Evolutionary conservation across 163 green algal genomes (phyloP), one percentile per base, ranked within the genome.

Genomic region (Dunaliella salina): DNA sequence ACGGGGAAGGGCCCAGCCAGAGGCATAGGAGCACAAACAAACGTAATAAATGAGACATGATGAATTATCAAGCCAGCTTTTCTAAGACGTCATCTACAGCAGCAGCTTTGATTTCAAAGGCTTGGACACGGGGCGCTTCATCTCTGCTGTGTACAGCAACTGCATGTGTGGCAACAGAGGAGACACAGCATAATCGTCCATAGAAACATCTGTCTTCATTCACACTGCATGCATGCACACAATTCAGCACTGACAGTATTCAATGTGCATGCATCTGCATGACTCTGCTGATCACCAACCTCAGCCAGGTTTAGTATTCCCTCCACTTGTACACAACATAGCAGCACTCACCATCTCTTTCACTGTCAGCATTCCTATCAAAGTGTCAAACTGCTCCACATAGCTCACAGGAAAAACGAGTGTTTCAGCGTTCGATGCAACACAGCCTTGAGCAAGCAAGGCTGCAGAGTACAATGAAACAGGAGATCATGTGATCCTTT

Each of bases 81-180:
- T 90, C 80, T 0, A 98, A 84, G 35, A 93, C 69, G 29, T 86
- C 20, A 40, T 91, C 83, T 72, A 98, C 95, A 17, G 86, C 90
- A 15, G 35, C 50, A 80, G 86, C 50, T 90, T 98, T 98, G 0
- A 83, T 83, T 0, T 80, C 81, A 17, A n/a, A 0, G 88, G 59
- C 89, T 94, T 88, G 25, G 30, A 40, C 0, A 89, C 81, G 18
- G 91, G 83, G 1, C 89, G 90, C 87, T 97, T 98, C 35, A 98
- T 89, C 88, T 97, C 91, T 0, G 93, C 93, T 13, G 94, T 98
- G 91, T 98, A 98, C 87, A 94, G 84, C 82, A 97, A 89, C 92
- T 81, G 83, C 67, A 35, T 33, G 34, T 69, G 86, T 81, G 57
- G 83, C 59, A 32, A 84, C 26, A 57, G 78, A 63, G n/a, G 34